Evolutionary conservation across 2,329 filamentous ascomycete species (phyloP), one percentile per base, ranked within the genome.

Genomic region (Phialophora expanda): DNA sequence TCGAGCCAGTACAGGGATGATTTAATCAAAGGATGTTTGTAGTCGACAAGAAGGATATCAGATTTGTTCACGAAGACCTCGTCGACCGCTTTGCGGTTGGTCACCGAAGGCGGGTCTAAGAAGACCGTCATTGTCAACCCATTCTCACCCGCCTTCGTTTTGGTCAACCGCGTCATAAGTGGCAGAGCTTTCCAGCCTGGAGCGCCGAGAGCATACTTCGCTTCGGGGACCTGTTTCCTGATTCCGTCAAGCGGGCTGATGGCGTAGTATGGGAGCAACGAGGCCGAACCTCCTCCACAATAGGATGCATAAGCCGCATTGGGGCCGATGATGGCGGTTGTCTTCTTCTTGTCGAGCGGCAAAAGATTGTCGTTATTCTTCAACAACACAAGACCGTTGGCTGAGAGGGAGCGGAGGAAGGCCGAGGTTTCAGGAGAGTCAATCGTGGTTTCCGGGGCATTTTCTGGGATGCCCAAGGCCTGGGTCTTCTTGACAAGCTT

Each of bases 321-420:
- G 12, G 84, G 83, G 2, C 84, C 85, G 64, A 87, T 85, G 20
- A 86, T 78, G 11, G 84, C 80, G 12, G 84, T 76, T 0, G 81
- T 78, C 64, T 81, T 78, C 26, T 76, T 75, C 55, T 79, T 80
- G 46, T 78, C 76, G 60, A 86, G 74, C 0, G 90, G 90, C 1
- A 93, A 80, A 0, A 89, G 75, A 14, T 80, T 80, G 44, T 84
- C 83, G 12, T 91, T 84, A 70, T 93, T 93, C 78, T 92, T 92
- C 56, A 93, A 79, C 12, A 93, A 81, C 1, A 92, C 89, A 8
- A 91, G 87, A 3, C 87, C 87, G 74, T 92, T 89, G 4, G 87
- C 85, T 20, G 88, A 89, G 26, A 90, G 82, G 61, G 84, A 82
- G 20, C 90, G 84, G 24, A 92, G 83, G 54, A 92, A 79, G 17